These are phyloP conservation scores for Phytophthora nicotianae DNA, from an alignment of 352 stramenopile species.

Conservation along the genomic window DNA sequence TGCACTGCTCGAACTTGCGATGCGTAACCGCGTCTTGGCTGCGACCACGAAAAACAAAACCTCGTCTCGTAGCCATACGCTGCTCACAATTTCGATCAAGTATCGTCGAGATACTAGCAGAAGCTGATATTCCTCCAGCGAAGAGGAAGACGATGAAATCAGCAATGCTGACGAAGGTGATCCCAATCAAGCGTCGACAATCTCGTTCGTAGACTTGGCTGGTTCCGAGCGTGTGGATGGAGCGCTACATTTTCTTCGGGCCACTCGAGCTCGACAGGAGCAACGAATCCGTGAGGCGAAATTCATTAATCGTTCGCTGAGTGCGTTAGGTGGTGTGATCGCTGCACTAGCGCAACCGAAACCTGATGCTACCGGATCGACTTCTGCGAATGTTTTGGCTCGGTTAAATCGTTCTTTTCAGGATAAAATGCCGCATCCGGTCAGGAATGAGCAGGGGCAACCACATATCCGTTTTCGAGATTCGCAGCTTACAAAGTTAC, in stretches of 20 bases:
- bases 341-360: slow-evolving; percentile 50
- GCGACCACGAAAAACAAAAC: slow-evolving; percentile 68
- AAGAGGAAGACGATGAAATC: slow-evolving; percentile 8
- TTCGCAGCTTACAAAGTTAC: slow-evolving; percentile 74
- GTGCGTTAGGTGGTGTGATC: slow-evolving; percentile 72
- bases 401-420: slow-evolving; percentile 6
- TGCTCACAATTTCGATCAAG: slow-evolving; percentile 66
- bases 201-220: slow-evolving; percentile 78
- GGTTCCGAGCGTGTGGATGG: slow-evolving; percentile 70
- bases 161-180: slow-evolving; percentile 7
- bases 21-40: slow-evolving; percentile 58
- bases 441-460: slow-evolving; percentile 18
- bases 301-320: slow-evolving; percentile 80
- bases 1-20: slow-evolving; percentile 48
- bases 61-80: slow-evolving; percentile 72
- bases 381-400: slow-evolving; percentile 7
- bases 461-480: slow-evolving; percentile 70
- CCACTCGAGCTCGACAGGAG: slow-evolving; percentile 56
- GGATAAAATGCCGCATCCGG: slow-evolving; percentile 9
- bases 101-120: slow-evolving; percentile 2
- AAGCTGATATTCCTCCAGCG: slow-evolving; percentile 16
- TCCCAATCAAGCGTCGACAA: slow-evolving; percentile 30
- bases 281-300: slow-evolving; percentile 77
- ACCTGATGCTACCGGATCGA: background rate
- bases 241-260: slow-evolving; percentile 53